Base-by-base conservation (phyloP, 2,329 filamentous ascomycete species). In the Aspergillus pseudonomiae region DNA sequence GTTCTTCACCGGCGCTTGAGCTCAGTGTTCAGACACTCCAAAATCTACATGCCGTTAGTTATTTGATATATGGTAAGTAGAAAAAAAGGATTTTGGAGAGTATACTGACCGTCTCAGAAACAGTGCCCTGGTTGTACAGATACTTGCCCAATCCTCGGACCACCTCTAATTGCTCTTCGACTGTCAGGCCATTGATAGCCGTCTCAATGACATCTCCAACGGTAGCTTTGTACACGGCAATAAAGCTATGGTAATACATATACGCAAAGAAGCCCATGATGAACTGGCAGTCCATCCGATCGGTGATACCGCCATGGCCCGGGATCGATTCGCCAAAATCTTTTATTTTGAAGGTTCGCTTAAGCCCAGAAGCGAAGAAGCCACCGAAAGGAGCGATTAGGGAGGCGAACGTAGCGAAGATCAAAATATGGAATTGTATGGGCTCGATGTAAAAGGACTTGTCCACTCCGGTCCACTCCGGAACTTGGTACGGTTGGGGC, bases 261-360 rank as follows among this genome's bases (percentile, higher is more conserved):
- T 93, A 98, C 19, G 94, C 88, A 74, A 99, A 98, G 80, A 97
- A 95, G 10, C 95, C 95, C 95, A 99, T 99, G 83, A 98, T 98
- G 82, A 99, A 99, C 77, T 99, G 95, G 78, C 95, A 99, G 77
- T 99, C 95, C 94, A 99, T 98, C 66, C 95, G 91, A 77, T 99
- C 95, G 19, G 95, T 99, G 82, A 99, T 98, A 71, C 95, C 95
- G 65, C 95, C 95, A 74, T 99, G 95, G 26, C 95, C 95, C 1
- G 95, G 95, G 71, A 99, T 99, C 1, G 93, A 96, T 79, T 99
- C 92, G 70, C 95, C 95, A 81, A 99, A 99, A 82, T 99, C 95
- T 85, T 99, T 99, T 85, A 99, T 96, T 83, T 99, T 98, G 84
- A 99, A 99, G 4, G 94, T 97, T 34, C 95, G 92, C 86, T 99